These are phyloP conservation scores for Zangia roseola DNA, from an alignment of 768 basidiomycete species.

Conservation along the genomic window DNA sequence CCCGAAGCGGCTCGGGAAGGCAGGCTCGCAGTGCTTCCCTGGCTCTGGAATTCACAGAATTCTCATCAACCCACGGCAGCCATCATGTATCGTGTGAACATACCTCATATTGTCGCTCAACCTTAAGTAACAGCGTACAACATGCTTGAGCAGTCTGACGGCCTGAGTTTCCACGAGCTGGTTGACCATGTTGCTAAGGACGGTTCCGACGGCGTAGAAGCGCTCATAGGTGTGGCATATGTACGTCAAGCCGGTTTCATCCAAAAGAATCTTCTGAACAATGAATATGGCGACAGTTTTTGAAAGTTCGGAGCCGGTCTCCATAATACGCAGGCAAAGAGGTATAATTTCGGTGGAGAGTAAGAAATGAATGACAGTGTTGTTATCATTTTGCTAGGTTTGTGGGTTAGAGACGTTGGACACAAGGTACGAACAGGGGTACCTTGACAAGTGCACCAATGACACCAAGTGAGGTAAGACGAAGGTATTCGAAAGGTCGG, in stretches of 20 bases:
- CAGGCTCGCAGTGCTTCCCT: conserved; percentile 95
- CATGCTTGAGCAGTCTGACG: conserved; percentile 93
- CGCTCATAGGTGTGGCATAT: conserved; percentile 99
- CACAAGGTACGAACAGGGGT: conserved; percentile 16
- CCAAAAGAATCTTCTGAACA: conserved; percentile 95
- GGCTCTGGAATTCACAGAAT: conserved; percentile 52
- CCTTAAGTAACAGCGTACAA: conserved; percentile 94
- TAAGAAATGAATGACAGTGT: conserved; percentile 97
- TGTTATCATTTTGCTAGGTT: conserved; percentile 95
- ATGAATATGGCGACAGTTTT: conserved; percentile 99
- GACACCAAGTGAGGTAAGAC: conserved; percentile 98
- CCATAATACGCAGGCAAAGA: conserved; percentile 98
- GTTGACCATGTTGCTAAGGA: conserved; percentile 97
- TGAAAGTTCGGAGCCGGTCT: conserved; percentile 96
- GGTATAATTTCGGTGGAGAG: conserved; percentile 99
- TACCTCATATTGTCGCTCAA: conserved; percentile 95
- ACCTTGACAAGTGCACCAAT: conserved; percentile 99
- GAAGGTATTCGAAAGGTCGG: conserved; percentile 98
- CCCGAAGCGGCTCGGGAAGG: conserved; percentile 90
- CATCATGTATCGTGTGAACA: conserved; percentile 26
- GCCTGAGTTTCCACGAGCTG: conserved; percentile 98
- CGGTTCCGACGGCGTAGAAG: conserved; percentile 98
- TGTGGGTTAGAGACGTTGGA: conserved; percentile 11
- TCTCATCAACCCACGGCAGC: conserved; percentile 11
- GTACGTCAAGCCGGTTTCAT: conserved; percentile 96